Conservation (phyloP, 2,329 filamentous ascomycete species). For the Fusarium stilboides region DNA sequence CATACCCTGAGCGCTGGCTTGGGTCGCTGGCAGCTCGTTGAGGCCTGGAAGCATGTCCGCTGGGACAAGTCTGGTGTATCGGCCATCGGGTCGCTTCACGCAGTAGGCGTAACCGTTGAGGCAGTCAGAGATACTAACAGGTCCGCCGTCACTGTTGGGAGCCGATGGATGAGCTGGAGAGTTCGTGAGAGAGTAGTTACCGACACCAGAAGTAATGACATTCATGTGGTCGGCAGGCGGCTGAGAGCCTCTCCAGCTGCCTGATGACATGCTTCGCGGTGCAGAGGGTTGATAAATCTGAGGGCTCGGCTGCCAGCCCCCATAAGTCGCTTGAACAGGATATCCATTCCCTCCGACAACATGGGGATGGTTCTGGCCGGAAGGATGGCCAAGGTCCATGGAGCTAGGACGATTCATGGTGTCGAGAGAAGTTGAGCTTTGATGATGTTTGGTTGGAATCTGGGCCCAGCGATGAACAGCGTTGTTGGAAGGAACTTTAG, state of each 20-base stretch:
- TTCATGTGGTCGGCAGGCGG: constrained; percentile 16
- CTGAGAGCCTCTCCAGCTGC: constrained; percentile 43
- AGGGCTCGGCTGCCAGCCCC: constrained; percentile 31
- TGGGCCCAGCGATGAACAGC: constrained; percentile 4
- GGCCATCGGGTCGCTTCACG: constrained; percentile 33
- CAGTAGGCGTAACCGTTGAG: constrained; percentile 42
- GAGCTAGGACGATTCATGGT: constrained; percentile 2
- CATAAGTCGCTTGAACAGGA: constrained; percentile 18
- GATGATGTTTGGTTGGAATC: neutral
- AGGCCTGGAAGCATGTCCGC: constrained; percentile 49
- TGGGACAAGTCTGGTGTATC: constrained; percentile 40
- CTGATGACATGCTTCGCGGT: constrained; percentile 41
- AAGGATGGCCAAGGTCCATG: constrained; percentile 19
- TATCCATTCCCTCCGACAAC: constrained; percentile 7
- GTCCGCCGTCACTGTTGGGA: constrained; percentile 1
- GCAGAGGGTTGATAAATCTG: constrained; percentile 28
- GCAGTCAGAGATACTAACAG: constrained; percentile 40
- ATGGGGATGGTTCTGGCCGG: constrained; percentile 19
- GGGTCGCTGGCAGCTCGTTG: constrained; percentile 60
- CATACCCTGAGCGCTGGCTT: constrained; percentile 60
- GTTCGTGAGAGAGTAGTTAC: constrained; percentile 35
- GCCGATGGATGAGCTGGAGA: neutral
- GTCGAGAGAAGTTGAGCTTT: neutral
- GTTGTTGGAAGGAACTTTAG: constrained; percentile 5
- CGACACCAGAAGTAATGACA: constrained; percentile 2